phyloP scores from a whole-genome alignment of 306 rosid genomes.

The Coriaria nepalensis region DNA sequence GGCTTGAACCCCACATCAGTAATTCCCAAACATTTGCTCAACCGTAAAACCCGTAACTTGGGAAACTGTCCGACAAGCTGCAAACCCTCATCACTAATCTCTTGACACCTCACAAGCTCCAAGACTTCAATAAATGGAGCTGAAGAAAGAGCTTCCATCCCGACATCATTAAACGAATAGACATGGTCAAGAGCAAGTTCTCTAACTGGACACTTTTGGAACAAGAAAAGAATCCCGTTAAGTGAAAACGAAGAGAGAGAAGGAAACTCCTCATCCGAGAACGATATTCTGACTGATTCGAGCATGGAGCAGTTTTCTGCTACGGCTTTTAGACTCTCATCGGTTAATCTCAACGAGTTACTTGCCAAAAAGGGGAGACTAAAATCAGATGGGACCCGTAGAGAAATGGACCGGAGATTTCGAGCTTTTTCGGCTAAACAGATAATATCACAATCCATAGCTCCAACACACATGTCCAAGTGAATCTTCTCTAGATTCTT shows the following conservation, averaged over 20 bases:
- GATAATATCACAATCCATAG: conserved; percentile 65
- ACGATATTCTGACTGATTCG: conserved; percentile 61
- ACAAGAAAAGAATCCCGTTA: conserved; percentile 49
- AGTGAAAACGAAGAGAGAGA: conserved; percentile 67
- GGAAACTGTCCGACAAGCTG: conserved; percentile 73
- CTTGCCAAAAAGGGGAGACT: conserved; percentile 52
- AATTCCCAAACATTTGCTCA: conserved; percentile 67
- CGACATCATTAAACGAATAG: conserved; percentile 65
- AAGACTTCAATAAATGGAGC: conserved; percentile 58
- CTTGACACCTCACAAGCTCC: conserved; percentile 74
- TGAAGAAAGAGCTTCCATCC: conserved; percentile 78
- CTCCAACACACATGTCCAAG: conserved; percentile 87
- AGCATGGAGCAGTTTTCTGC: conserved; percentile 65
- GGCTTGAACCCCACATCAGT: conserved; percentile 83
- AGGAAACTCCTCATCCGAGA: conserved; percentile 80
- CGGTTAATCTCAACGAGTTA: conserved; percentile 57
- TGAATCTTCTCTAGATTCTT: conserved; percentile 63
- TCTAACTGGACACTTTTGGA: conserved; percentile 48
- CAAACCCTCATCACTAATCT: conserved; percentile 75
- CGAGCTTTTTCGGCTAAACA: conserved; percentile 49
- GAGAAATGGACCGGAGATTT: conserved; percentile 48
- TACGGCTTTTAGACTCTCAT: conserved; percentile 61
- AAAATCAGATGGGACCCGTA: conserved; percentile 77
- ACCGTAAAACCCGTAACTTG: conserved; percentile 26
- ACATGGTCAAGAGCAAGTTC: conserved; percentile 72